Conservation (phyloP, 805 yeast genomes). For the Komagataella populi region DNA sequence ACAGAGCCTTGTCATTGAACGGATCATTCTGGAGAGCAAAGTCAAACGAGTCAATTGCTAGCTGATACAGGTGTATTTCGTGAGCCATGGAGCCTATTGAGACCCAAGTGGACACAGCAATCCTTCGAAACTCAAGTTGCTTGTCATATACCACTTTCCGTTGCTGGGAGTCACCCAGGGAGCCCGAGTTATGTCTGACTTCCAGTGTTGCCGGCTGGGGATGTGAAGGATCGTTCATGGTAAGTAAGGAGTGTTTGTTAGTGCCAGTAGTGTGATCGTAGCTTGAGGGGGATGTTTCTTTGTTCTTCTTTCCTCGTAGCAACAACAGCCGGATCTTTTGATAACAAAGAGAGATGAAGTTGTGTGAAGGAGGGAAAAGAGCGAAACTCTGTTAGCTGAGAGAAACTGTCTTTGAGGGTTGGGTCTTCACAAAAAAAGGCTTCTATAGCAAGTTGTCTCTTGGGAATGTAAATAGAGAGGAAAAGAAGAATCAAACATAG, state of each 20-base stretch:
- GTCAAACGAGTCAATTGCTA: slow-evolving; percentile 1
- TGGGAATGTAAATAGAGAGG: neutral
- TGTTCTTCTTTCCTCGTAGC: neutral
- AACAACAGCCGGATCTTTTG: neutral
- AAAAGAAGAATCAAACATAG: neutral
- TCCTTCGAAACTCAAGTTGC: neutral
- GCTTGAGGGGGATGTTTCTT: neutral
- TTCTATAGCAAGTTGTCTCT: neutral
- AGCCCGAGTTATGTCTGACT: neutral
- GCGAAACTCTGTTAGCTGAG: neutral
- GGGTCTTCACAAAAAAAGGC: neutral
- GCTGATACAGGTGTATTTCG: neutral
- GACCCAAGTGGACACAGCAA: neutral
- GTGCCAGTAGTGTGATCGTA: neutral
- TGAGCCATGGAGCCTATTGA: slow-evolving; percentile 2
- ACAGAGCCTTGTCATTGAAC: slow-evolving; percentile 22
- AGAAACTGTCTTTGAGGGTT: neutral
- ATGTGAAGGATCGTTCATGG: neutral
- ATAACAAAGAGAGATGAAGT: neutral
- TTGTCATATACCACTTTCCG: neutral
- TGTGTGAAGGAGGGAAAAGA: neutral
- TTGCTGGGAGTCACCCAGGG: neutral
- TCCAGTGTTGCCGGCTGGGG: neutral
- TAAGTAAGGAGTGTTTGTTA: neutral
- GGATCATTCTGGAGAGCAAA: slow-evolving; percentile 17